Base-by-base conservation (phyloP, 2,329 filamentous ascomycete species). In the Cadophora gregata region DNA sequence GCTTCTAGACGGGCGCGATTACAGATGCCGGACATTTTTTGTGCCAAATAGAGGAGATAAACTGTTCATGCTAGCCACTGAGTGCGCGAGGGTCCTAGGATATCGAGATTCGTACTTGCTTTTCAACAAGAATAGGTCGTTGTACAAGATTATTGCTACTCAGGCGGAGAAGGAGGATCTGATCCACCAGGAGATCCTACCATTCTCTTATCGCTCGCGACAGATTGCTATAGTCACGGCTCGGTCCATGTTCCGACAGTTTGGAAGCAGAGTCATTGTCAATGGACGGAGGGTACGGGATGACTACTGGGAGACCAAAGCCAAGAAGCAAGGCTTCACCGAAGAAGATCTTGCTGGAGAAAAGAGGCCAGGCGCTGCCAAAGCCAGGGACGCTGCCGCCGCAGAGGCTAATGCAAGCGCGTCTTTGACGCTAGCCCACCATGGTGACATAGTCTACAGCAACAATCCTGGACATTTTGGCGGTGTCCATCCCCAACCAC, bases 261-360 rank as follows among this genome's bases (percentile, higher is more conserved):
- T 99, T 79, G 96, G 96, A 59, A 97, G 94, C 79, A 88, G 96
- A 70, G 91, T 99, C 62, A 96, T 99, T 70, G 88, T 92, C 42
- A 92, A 94, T 75, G 96, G 96, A 38, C 87, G 95, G 69, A 86
- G 96, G 66, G 96, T 99, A 50, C 90, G 96, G 59, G 96, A 99
- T 80, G 96, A 99, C 78, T 99, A 99, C 80, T 99, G 96, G 96
- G 96, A 98, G 79, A 92, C 90, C 76, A 98, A 98, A 80, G 96
- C 96, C 8, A 87, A 92, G 58, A 99, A 98, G 80, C 96, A 99
- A 80, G 96, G 96, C 12, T 99, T 99, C 77, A 99, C 96, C 0
- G 96, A 99, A 78, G 93, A 96, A 70, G 96, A 99, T 79, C 85
- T 94, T 60, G 96, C 96, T 4, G 96, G 96, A 48, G 96, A 99